Evolutionary conservation across 495 filamentous ascomycete genomes (phyloP), one percentile per base, ranked within the genome.

Genomic region (Aspergillus saccharolyticus): DNA sequence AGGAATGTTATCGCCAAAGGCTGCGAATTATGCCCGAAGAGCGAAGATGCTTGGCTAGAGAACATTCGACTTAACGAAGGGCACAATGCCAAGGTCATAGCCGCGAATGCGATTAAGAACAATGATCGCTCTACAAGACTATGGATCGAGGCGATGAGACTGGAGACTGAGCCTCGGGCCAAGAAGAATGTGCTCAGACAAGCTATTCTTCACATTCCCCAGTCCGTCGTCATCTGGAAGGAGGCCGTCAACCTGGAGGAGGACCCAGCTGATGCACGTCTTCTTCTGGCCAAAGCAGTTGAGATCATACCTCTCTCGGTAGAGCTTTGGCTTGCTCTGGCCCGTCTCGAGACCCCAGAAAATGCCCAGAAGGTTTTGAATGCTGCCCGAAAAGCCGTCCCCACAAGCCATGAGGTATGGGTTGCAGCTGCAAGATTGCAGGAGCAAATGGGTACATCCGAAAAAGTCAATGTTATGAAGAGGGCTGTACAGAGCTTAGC

Each of bases 241-340:
- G 89, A 94, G 66, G 86, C 91, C n/a, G 92, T 97, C 44, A 97
- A 97, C 60, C 75, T 97, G 43, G 93, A 96, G 65, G 91, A 96
- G 55, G 87, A 94, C 62, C 84, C 88, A 0, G 86, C 85, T 7
- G 90, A 96, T 74, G 94, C 93, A 8, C 81, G 85, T 57, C 75
- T 97, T 28, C 80, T 99, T 42, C 81, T 97, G 18, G 90, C 90
- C 10, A 95, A 96, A 73, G 95, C 94, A 3, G 91, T 90, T 8
- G 92, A 97, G 57, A 88, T 96, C 56, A 93, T 99, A 56, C 93
- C 92, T 0, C 75, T 92, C 14, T 95, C 91, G 2, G 86, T 96
- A 30, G 94, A 99, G 65, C 78, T 99, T 5, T 97, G 94, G 94
- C 78, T 99, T 30, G 92, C 91, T 2, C 81, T 97, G 49, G 92